Evolutionary conservation across 2,329 filamentous ascomycete genomes (phyloP).

Genomic region (Penicillium sp.): DNA sequence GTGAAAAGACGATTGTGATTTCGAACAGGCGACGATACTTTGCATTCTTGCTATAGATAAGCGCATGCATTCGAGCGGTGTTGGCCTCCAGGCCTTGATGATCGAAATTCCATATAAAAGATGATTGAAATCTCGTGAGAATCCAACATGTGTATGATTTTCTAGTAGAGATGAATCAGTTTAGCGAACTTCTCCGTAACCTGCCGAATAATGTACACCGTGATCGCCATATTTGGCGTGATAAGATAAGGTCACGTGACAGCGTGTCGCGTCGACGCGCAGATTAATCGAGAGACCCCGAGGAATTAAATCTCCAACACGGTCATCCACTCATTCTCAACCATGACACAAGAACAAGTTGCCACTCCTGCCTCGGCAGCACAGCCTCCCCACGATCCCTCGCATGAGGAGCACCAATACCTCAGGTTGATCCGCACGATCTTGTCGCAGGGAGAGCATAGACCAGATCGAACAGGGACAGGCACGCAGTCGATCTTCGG

Average conservation of each 20-base stretch:
- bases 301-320: too few relatives aligned
- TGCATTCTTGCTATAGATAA: background rate
- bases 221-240: background rate
- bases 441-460: conserved; percentile 76
- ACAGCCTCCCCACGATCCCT: conserved; percentile 26
- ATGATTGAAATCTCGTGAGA: background rate
- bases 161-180: background rate
- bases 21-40: background rate
- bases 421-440: conserved; percentile 85
- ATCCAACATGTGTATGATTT: background rate
- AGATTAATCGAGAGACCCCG: background rate
- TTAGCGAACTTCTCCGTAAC: conserved; percentile 19
- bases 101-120: background rate
- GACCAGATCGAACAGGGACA: conserved; percentile 89
- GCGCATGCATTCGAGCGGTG: background rate
- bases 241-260: conserved; percentile 22
- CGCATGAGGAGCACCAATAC: conserved; percentile 91
- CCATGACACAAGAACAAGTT: conserved; percentile 25
- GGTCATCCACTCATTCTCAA: background rate
- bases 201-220: conserved; percentile 21
- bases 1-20: too few relatives aligned
- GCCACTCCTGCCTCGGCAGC: conserved; percentile 7
- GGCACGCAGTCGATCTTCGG: conserved; percentile 89
- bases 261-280: conserved; percentile 28
- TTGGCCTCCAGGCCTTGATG: background rate